phyloP scores from a whole-genome alignment of 2,329 filamentous ascomycete species.

The Xylaria sp. region DNA sequence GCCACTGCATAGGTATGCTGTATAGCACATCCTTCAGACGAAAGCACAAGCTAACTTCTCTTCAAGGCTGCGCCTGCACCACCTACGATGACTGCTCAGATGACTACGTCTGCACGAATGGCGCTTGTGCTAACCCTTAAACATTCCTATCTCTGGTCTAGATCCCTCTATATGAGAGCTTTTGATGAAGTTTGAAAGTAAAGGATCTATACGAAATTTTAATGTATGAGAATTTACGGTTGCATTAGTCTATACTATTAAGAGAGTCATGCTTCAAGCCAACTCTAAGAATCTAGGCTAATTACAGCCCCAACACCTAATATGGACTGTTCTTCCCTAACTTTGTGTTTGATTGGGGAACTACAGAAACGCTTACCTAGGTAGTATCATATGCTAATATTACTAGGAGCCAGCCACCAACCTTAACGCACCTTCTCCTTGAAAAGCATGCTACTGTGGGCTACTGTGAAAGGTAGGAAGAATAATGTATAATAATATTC shows the following conservation, averaged over 20 bases:
- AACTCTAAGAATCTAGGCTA: background rate
- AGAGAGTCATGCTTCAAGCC: background rate
- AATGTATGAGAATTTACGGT: background rate
- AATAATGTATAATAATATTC: no score
- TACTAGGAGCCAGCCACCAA: no score
- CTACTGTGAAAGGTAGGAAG: no score
- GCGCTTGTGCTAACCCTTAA: conserved; percentile 29
- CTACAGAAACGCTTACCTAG: no score
- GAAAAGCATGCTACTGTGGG: no score
- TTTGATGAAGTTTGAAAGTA: background rate
- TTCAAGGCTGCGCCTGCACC: conserved; percentile 38
- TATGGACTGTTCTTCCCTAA: no score
- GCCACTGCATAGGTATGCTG: conserved; percentile 38
- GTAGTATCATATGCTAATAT: no score
- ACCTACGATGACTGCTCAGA: conserved; percentile 40
- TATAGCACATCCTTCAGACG: background rate
- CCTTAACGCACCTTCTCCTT: no score
- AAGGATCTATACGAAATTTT: background rate
- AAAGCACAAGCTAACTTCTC: background rate
- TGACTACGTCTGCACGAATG: conserved; percentile 39
- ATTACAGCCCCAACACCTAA: no score
- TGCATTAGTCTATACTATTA: background rate
- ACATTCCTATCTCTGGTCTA: background rate
- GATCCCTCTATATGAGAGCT: background rate
- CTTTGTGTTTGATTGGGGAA: no score